Conservation (phyloP, 352 stramenopile species). For the Phytophthora tentaculata region DNA sequence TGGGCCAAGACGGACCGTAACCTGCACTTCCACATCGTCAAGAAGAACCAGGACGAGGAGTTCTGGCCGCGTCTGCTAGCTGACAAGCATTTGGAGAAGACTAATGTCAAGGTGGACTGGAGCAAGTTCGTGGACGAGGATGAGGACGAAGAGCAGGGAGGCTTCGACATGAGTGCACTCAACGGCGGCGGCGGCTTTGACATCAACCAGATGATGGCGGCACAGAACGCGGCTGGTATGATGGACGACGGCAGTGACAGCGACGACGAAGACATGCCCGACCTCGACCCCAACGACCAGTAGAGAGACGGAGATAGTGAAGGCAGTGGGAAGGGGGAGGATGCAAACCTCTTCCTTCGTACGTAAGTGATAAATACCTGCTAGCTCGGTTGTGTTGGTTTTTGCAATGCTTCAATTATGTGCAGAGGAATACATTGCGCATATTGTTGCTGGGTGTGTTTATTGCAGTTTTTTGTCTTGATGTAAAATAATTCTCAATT, state of each 20-base stretch:
- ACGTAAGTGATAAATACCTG: slow-evolving; percentile 6
- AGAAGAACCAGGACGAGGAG: slow-evolving; percentile 93
- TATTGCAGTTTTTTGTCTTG: too few relatives aligned
- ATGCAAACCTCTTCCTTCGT: not conserved
- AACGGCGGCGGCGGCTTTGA: slow-evolving; percentile 93
- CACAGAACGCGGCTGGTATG: slow-evolving; percentile 79
- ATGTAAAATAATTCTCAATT: too few relatives aligned
- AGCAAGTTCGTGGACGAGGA: slow-evolving; percentile 97
- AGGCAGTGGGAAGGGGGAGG: not conserved
- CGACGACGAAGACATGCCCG: slow-evolving; percentile 87
- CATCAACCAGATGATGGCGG: slow-evolving; percentile 94
- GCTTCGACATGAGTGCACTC: slow-evolving; percentile 90
- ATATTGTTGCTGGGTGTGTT: too few relatives aligned
- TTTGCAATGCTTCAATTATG: slow-evolving; percentile 21
- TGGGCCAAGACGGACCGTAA: slow-evolving; percentile 96
- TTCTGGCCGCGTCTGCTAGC: slow-evolving; percentile 97
- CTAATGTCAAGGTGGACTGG: slow-evolving; percentile 97
- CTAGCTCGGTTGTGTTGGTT: slow-evolving; percentile 18
- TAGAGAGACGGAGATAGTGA: slow-evolving; percentile 11
- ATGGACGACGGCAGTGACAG: slow-evolving; percentile 71
- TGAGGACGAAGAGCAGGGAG: slow-evolving; percentile 91
- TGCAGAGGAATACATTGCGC: too few relatives aligned
- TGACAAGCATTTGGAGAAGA: slow-evolving; percentile 97
- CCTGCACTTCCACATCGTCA: slow-evolving; percentile 96
- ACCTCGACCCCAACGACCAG: slow-evolving; percentile 75